These are phyloP conservation scores for Dorcoceras hygrometricum DNA, from an alignment of 257 asterid species.

Conservation along the genomic window DNA sequence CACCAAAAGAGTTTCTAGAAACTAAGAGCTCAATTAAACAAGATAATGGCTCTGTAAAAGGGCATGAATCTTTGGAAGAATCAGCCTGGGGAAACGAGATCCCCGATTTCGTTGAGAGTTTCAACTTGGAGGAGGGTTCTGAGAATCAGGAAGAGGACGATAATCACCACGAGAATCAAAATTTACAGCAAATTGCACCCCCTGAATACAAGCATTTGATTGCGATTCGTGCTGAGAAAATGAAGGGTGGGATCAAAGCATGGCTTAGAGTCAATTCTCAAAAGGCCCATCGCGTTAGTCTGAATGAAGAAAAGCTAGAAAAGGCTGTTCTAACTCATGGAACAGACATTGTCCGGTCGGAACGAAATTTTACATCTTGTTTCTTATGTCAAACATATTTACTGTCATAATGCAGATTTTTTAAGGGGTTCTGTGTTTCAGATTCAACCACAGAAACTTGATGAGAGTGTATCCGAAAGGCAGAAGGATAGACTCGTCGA, in stretches of 20 bases:
- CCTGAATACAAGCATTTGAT: conserved; percentile 39
- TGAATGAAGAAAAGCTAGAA: conserved; percentile 45
- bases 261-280: conserved; percentile 38
- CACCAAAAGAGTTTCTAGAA: conserved; percentile 45
- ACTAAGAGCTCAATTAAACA: conserved; percentile 25
- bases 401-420: background rate
- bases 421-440: conserved; percentile 1
- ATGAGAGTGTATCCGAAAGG: conserved; percentile 48
- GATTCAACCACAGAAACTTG: conserved; percentile 48
- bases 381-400: background rate
- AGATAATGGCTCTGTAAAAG: conserved; percentile 18
- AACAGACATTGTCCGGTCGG: conserved; percentile 37
- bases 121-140: conserved; percentile 18
- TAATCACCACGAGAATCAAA: conserved; percentile 16
- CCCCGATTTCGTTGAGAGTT: conserved; percentile 12
- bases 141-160: conserved; percentile 38
- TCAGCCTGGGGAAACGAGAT: conserved; percentile 42
- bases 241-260: conserved; percentile 35
- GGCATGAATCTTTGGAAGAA: conserved; percentile 34
- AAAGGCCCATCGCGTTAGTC: conserved; percentile 40
- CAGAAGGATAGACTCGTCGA: conserved; percentile 45
- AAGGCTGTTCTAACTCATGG: conserved; percentile 38
- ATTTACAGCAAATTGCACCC: conserved; percentile 28
- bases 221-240: conserved; percentile 36
- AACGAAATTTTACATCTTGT: background rate